Base-by-base conservation (phyloP, 116 monocot species). In the Iris pallida region DNA sequence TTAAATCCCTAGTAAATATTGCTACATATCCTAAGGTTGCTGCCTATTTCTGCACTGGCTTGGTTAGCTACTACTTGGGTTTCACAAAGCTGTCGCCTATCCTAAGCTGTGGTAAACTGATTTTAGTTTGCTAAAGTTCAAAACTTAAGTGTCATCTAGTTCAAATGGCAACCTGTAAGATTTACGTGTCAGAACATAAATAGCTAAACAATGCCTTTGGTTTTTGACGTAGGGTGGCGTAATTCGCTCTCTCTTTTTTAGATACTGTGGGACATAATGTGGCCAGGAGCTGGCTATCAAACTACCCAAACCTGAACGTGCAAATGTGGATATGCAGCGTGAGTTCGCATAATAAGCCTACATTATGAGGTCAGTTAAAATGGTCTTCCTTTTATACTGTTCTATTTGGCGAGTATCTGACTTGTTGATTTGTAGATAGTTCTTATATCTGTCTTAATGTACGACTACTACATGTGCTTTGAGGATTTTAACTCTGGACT, bases 31-130 rank as follows among this genome's bases (percentile, higher is more conserved):
- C n/a, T n/a, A n/a, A n/a, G n/a, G n/a, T n/a, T n/a, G n/a, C n/a
- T n/a, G n/a, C n/a, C n/a, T n/a, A n/a, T n/a, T n/a, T n/a, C n/a
- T n/a, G n/a, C n/a, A n/a, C n/a, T n/a, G n/a, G n/a, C n/a, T n/a
- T n/a, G n/a, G n/a, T n/a, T n/a, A n/a, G n/a, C n/a, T n/a, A n/a
- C n/a, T n/a, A n/a, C n/a, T n/a, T n/a, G n/a, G n/a, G n/a, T n/a
- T n/a, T n/a, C n/a, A n/a, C n/a, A n/a, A n/a, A n/a, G n/a, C n/a
- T n/a, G n/a, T n/a, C n/a, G n/a, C n/a, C n/a, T n/a, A n/a, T n/a
- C n/a, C 72, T 68, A 81, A 84, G 76, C 84, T 81, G 41, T 88
- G 88, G 88, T 84, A 88, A 71, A 81, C 84, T 75, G 84, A 84
- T 73, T 45, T 73, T 17, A 70, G 59, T 12, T 70, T 78, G 6